Evolutionary conservation across 371 early-diverging fungal species (phyloP).

Genomic region (Homolaphlyctis polyrhiza): DNA sequence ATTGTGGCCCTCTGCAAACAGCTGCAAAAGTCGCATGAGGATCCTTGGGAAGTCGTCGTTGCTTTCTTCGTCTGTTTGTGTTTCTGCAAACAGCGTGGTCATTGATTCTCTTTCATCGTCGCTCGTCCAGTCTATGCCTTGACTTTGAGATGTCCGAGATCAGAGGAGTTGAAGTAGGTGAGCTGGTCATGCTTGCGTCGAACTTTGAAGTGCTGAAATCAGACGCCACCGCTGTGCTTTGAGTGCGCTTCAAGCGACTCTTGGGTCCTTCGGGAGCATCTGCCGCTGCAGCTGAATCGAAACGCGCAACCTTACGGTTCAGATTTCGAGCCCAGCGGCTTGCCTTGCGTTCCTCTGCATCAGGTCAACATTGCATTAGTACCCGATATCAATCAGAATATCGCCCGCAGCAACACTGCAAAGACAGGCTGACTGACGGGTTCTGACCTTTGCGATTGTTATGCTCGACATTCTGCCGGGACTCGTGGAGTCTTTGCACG

Average conservation of each 20-base stretch:
- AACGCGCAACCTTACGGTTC: background rate
- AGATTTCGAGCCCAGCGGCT: background rate
- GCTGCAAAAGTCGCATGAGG: slow-evolving; percentile 48
- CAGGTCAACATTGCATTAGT: background rate
- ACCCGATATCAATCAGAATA: background rate
- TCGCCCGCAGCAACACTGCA: background rate
- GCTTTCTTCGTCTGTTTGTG: background rate
- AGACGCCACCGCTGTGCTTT: too few relatives aligned
- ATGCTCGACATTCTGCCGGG: background rate
- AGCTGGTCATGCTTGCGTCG: too few relatives aligned
- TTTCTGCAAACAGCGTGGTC: background rate
- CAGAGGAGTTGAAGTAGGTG: too few relatives aligned
- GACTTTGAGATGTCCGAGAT: too few relatives aligned
- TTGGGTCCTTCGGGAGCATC: too few relatives aligned
- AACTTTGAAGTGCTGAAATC: too few relatives aligned
- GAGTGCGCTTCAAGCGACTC: too few relatives aligned
- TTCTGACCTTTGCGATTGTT: background rate
- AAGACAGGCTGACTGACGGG: background rate
- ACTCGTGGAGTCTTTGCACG: background rate
- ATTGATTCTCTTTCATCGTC: too few relatives aligned
- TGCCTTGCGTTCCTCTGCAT: background rate
- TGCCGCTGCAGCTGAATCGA: too few relatives aligned
- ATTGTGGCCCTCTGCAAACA: slow-evolving; percentile 57
- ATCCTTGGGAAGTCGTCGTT: background rate
- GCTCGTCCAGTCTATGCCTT: too few relatives aligned